Evolutionary conservation across 2,329 filamentous ascomycete species (phyloP).

Genomic region (Aspergillus sp.): DNA sequence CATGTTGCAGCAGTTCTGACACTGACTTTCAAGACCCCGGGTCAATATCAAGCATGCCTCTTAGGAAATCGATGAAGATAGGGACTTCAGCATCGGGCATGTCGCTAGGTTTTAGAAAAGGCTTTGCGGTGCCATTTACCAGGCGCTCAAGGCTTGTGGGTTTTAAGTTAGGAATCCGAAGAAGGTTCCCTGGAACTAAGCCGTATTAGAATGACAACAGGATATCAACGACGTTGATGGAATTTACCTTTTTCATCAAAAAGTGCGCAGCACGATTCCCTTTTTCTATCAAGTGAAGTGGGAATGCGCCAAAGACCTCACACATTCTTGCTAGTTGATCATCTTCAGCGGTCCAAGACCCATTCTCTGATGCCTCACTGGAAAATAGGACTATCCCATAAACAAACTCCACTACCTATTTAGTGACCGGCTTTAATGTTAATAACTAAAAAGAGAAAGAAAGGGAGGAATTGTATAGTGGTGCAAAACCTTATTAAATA

Average conservation of each 20-base stretch:
- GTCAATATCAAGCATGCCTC: slow-evolving; percentile 20
- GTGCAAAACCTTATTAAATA: neutral
- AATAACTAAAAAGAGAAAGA: too few relatives aligned
- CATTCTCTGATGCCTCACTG: slow-evolving; percentile 14
- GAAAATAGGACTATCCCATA: slow-evolving; percentile 22
- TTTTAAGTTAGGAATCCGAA: slow-evolving; percentile 18
- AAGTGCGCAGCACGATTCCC: slow-evolving; percentile 12
- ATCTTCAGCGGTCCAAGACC: slow-evolving; percentile 21
- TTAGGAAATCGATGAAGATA: slow-evolving; percentile 21
- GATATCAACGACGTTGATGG: neutral
- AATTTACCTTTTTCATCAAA: slow-evolving; percentile 16
- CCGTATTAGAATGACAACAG: neutral
- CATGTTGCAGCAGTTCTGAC: slow-evolving; percentile 17
- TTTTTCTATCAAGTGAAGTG: slow-evolving; percentile 12
- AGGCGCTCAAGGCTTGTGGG: slow-evolving; percentile 17
- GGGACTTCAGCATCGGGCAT: slow-evolving; percentile 20
- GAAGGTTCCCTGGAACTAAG: slow-evolving; percentile 14
- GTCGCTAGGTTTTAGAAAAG: slow-evolving; percentile 18
- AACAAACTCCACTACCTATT: slow-evolving; percentile 16
- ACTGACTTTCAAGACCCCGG: slow-evolving; percentile 17
- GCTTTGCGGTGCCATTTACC: slow-evolving; percentile 15
- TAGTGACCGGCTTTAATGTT: too few relatives aligned
- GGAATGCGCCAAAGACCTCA: slow-evolving; percentile 18
- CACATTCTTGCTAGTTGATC: slow-evolving; percentile 20
- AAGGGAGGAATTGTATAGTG: neutral